phyloP scores from a whole-genome alignment of 306 rosid species.

The Styphnolobium japonicum region DNA sequence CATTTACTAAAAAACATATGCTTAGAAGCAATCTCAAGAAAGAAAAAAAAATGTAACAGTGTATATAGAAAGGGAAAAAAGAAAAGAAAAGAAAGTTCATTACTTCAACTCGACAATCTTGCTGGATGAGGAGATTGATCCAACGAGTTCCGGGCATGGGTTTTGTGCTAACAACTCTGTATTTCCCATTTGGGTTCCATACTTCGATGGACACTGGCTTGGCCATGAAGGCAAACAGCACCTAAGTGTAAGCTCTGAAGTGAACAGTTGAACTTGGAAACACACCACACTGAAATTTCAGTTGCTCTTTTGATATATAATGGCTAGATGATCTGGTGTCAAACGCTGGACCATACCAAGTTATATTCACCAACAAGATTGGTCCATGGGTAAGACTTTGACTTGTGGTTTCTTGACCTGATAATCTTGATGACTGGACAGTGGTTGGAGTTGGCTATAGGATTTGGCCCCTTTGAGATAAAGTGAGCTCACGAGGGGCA shows the following conservation, averaged over 20 bases:
- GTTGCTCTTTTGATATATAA: not conserved
- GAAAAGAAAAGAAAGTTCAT: not conserved
- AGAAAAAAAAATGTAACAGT: no score
- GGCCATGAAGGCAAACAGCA: conserved; percentile 56
- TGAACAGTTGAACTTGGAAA: not conserved
- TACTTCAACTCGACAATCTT: conserved; percentile 94
- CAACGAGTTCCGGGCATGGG: conserved; percentile 99
- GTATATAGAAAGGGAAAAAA: not conserved
- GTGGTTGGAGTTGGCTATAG: not conserved
- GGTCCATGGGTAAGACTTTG: not conserved
- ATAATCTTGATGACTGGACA: not conserved
- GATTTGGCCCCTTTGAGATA: conserved; percentile 34
- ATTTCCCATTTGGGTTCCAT: conserved; percentile 92
- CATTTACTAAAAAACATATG: not conserved
- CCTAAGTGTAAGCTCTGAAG: not conserved
- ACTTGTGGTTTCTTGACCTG: not conserved
- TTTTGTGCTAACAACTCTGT: conserved; percentile 96
- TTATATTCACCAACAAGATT: not conserved
- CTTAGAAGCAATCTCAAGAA: not conserved
- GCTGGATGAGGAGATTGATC: conserved; percentile 89
- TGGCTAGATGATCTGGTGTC: conserved; percentile 22
- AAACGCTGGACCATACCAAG: not conserved
- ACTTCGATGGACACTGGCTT: conserved; percentile 87
- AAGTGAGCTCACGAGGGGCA: conserved; percentile 22
- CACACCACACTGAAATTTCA: conserved; percentile 20